Evolutionary conservation across 768 basidiomycete species (phyloP).

Genomic region (Mrakia gelida): DNA sequence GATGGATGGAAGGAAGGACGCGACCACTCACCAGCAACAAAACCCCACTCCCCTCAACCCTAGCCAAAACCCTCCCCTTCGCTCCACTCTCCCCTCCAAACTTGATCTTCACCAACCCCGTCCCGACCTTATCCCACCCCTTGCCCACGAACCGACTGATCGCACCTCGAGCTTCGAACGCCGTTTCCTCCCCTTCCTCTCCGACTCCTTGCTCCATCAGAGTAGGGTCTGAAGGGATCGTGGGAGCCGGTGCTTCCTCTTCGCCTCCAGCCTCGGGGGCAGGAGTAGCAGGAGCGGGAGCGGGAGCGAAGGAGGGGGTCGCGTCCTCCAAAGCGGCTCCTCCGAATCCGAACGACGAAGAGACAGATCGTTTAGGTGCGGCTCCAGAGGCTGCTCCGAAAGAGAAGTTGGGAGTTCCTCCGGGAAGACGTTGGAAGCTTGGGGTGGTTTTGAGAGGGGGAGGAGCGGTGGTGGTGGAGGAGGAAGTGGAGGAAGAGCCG

Average conservation of each 20-base stretch:
- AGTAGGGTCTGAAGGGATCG: conserved; percentile 32
- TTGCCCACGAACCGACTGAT: conserved; percentile 14
- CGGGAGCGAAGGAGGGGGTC: neutral
- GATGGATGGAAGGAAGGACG: neutral
- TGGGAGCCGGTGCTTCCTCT: conserved; percentile 29
- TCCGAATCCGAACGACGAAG: conserved; percentile 19
- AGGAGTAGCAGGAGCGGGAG: neutral
- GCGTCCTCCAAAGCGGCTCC: neutral
- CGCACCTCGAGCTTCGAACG: conserved; percentile 18
- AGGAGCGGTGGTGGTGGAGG: conserved; percentile 3
- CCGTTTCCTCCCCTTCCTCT: conserved; percentile 29
- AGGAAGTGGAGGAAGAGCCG: neutral
- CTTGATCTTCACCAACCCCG: conserved; percentile 28
- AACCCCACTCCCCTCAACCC: conserved; percentile 24
- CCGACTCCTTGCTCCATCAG: conserved; percentile 29
- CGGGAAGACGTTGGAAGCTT: conserved; percentile 24
- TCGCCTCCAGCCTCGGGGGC: too few species aligned
- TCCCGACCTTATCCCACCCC: conserved; percentile 28
- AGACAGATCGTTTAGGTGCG: conserved; percentile 21
- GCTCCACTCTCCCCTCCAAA: conserved; percentile 22
- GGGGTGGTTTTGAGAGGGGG: conserved; percentile 14
- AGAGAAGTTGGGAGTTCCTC: conserved; percentile 32
- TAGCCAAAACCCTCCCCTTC: conserved; percentile 26
- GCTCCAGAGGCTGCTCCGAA: conserved; percentile 25
- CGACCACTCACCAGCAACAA: conserved; percentile 25